Evolutionary conservation across 2,329 filamentous ascomycete species (phyloP).

Genomic region (Trichoderma brevicompactum): DNA sequence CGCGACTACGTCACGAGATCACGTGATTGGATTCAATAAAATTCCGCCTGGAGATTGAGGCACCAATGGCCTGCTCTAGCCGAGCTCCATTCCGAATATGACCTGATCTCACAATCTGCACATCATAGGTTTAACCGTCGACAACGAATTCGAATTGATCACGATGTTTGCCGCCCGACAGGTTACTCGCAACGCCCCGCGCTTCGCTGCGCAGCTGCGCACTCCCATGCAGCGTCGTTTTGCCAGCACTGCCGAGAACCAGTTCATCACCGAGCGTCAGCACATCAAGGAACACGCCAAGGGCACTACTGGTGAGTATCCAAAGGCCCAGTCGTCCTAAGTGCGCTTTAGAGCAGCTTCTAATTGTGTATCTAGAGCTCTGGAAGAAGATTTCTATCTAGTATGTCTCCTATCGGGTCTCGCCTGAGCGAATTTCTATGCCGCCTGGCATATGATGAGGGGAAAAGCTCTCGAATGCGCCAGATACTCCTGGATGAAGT

Average conservation of each 20-base stretch:
- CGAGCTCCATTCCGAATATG: conserved; percentile 42
- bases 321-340: conserved; percentile 18
- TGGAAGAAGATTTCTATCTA: conserved; percentile 97
- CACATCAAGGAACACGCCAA: conserved; percentile 90
- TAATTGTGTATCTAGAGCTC: conserved; percentile 65
- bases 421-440: conserved; percentile 37
- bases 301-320: conserved; percentile 75
- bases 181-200: conserved; percentile 65
- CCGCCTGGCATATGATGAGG: neutral
- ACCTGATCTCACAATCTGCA: conserved; percentile 41
- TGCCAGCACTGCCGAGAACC: conserved; percentile 78
- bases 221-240: conserved; percentile 70
- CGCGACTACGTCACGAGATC: conserved; percentile 38
- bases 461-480: conserved; percentile 7
- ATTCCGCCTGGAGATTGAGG: conserved; percentile 41
- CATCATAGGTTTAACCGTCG: conserved; percentile 36
- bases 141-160: conserved; percentile 30
- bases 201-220: conserved; percentile 64
- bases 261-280: conserved; percentile 89
- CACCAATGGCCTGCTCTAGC: conserved; percentile 39
- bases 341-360: conserved; percentile 29
- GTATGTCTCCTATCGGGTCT: conserved; percentile 61
- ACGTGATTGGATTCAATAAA: conserved; percentile 35
- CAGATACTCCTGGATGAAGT: conserved; percentile 7
- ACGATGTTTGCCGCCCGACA: conserved; percentile 69